phyloP scores from a whole-genome alignment of 208 protist genomes.

The Leishmania major region DNA sequence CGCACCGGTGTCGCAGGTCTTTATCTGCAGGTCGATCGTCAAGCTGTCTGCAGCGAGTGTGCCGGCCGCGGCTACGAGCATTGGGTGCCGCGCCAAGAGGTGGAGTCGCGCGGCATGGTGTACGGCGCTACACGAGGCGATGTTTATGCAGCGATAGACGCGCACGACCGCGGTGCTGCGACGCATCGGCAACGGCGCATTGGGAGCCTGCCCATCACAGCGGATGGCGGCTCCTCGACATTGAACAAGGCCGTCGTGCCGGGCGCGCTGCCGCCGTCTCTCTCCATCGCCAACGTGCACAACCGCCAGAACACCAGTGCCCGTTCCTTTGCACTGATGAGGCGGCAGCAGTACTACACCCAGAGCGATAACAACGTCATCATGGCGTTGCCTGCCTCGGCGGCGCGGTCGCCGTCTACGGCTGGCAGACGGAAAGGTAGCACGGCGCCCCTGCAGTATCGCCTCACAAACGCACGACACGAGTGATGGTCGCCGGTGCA shows the following conservation, averaged over 20 bases:
- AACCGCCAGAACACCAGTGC: slow-evolving; percentile 57
- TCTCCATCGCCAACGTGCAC: slow-evolving; percentile 46
- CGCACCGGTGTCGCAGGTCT: slow-evolving; percentile 43
- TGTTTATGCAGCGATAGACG: slow-evolving; percentile 26
- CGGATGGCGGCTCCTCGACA: not conserved
- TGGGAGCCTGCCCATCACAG: not conserved
- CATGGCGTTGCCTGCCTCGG: slow-evolving; percentile 16
- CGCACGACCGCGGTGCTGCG: slow-evolving; percentile 14
- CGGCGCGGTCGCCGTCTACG: not conserved
- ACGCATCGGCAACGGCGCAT: not conserved
- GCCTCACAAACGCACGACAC: not conserved
- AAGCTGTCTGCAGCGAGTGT: slow-evolving; percentile 45
- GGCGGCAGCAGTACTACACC: slow-evolving; percentile 88
- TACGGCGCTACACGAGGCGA: slow-evolving; percentile 42
- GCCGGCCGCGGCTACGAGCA: slow-evolving; percentile 36
- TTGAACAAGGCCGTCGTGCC: slow-evolving; percentile 45
- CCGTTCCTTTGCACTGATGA: slow-evolving; percentile 61
- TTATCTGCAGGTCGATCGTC: slow-evolving; percentile 48
- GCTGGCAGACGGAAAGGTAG: not conserved
- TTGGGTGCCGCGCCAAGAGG: slow-evolving; percentile 47
- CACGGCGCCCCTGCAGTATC: not conserved
- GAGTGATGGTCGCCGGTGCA: not conserved
- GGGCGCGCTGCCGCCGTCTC: slow-evolving; percentile 55
- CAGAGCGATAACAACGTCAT: slow-evolving; percentile 86
- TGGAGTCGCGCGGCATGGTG: slow-evolving; percentile 40